Percentiles rank a stretch among this genome's conserved stretches.
Conservation (phyloP, 2,329 filamentous ascomycete species). For the Huntiella decipiens region DNA sequence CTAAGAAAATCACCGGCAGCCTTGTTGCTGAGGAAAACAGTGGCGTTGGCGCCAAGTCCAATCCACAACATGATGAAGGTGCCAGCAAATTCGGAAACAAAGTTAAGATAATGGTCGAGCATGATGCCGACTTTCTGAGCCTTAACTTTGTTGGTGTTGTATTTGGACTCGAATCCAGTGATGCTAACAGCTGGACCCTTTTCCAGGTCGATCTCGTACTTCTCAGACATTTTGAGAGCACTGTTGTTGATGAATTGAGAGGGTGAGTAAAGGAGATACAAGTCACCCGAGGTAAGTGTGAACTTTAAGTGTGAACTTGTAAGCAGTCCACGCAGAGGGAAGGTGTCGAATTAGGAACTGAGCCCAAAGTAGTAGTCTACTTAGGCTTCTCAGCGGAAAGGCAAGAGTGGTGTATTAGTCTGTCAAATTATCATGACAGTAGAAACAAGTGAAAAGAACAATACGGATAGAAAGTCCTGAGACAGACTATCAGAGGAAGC, state of each 20-base stretch:
- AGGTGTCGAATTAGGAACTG: not conserved
- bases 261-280: not conserved
- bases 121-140: constrained; percentile 1
- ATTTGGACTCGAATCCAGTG: constrained; percentile 1
- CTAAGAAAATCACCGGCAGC: constrained; percentile 30
- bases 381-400: not conserved
- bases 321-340: not conserved
- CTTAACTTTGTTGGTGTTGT: not conserved
- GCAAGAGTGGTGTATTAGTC: too few species aligned
- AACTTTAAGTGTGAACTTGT: too few species aligned
- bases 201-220: constrained; percentile 2
- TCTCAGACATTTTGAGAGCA: too few species aligned
- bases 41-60: constrained; percentile 50
- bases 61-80: constrained; percentile 51
- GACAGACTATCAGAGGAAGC: too few species aligned
- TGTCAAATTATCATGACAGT: too few species aligned
- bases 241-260: not conserved
- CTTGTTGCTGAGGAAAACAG: constrained; percentile 39
- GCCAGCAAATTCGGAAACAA: constrained; percentile 45
- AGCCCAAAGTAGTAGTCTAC: not conserved
- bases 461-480: too few species aligned
- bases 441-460: too few species aligned
- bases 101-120: constrained; percentile 10
- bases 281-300: too few species aligned
- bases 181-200: constrained; percentile 5